Evolutionary conservation across 176 grass and related monocot genomes (phyloP).

Genomic region (Aegilops tauschii): DNA sequence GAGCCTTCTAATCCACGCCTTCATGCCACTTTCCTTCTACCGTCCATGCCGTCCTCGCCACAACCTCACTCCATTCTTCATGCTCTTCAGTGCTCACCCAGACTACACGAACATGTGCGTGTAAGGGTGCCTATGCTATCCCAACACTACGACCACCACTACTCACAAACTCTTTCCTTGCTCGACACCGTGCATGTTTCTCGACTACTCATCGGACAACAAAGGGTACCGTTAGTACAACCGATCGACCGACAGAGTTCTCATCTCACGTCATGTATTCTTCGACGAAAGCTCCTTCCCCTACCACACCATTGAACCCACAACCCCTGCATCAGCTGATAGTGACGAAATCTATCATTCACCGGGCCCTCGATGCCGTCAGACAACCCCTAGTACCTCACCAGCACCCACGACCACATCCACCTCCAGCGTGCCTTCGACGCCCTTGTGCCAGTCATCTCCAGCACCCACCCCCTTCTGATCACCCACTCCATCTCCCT

Average conservation of each 20-base stretch:
- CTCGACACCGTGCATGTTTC: fast-evolving
- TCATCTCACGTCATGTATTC: not conserved
- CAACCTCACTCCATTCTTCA: not conserved
- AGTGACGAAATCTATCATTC: too few species aligned
- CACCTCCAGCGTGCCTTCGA: too few species aligned
- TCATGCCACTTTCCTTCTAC: fast-evolving
- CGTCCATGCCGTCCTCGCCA: not conserved
- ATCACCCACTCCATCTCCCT: too few species aligned
- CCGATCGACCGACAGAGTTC: fast-evolving
- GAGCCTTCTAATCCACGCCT: not conserved
- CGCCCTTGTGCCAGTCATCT: too few species aligned
- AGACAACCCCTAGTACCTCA: not conserved
- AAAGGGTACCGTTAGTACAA: not conserved
- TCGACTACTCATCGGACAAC: not conserved
- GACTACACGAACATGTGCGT: not conserved
- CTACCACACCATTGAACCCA: not conserved
- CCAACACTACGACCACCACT: not conserved
- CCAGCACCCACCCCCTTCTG: too few species aligned
- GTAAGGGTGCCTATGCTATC: not conserved
- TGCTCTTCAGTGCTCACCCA: fast-evolving
- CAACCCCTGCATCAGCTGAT: not conserved
- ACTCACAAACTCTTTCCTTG: not conserved
- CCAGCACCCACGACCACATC: too few species aligned
- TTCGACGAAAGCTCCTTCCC: not conserved
- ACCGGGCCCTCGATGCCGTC: too few species aligned